Conservation (phyloP, 768 basidiomycete species). For the Suillus spraguei region DNA sequence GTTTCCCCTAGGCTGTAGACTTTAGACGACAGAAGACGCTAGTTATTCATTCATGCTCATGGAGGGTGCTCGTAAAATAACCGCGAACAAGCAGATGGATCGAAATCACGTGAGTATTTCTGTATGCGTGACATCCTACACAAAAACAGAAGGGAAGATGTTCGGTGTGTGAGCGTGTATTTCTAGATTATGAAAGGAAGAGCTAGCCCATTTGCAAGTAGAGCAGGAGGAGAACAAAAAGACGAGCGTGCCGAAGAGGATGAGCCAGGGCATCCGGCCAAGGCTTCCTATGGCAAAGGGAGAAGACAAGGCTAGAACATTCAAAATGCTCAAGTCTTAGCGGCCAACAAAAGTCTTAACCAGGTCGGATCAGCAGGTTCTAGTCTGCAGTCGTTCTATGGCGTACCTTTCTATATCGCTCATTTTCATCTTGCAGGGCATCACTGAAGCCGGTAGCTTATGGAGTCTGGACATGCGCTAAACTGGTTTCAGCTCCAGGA, state of each 20-base stretch:
- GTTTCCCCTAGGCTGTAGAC: neutral
- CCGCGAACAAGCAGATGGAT: neutral
- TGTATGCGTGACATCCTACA: neutral
- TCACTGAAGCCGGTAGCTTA: slow-evolving; percentile 66
- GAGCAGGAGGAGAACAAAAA: neutral
- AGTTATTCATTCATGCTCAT: neutral
- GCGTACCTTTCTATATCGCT: slow-evolving; percentile 46
- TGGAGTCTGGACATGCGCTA: slow-evolving; percentile 56
- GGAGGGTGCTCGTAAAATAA: neutral
- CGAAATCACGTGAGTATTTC: neutral
- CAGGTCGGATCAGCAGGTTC: slow-evolving; percentile 86
- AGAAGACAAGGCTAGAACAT: slow-evolving; percentile 85
- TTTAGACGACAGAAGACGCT: neutral
- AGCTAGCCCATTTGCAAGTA: neutral
- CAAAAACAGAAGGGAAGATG: neutral
- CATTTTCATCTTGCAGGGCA: neutral
- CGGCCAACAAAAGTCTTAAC: slow-evolving; percentile 77
- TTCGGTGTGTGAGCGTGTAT: neutral
- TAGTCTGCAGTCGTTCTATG: slow-evolving; percentile 59
- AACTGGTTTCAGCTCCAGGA: slow-evolving; percentile 50
- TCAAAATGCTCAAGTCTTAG: slow-evolving; percentile 45
- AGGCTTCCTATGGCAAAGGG: slow-evolving; percentile 62
- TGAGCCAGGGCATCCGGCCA: slow-evolving; percentile 39
- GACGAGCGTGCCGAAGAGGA: neutral
- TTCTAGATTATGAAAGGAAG: neutral